A percentile compares a stretch with the other conserved stretches of the same genome.
Evolutionary conservation across 2,329 filamentous ascomycete species (phyloP).

Genomic region (Penicillium sp.): DNA sequence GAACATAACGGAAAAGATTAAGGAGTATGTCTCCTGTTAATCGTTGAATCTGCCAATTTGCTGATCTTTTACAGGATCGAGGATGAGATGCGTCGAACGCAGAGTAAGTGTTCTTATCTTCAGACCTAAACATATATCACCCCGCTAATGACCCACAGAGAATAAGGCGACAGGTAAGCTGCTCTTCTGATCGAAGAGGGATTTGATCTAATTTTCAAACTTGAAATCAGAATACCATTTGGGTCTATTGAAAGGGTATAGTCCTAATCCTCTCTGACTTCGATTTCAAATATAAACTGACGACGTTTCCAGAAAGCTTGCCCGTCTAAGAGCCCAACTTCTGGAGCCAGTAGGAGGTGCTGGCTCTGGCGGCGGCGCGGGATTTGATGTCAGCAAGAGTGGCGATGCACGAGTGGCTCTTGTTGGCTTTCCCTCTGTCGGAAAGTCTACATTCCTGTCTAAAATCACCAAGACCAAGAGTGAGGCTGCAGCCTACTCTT

Average conservation of each 20-base stretch:
- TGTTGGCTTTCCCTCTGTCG: conserved; percentile 97
- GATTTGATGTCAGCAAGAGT: conserved; percentile 90
- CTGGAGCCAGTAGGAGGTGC: conserved; percentile 82
- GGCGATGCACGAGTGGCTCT: conserved; percentile 95
- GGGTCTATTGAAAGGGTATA: conserved; percentile 89
- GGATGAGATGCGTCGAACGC: conserved; percentile 98
- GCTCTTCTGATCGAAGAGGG: background rate
- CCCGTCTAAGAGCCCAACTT: conserved; percentile 87
- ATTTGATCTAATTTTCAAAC: conserved; percentile 15
- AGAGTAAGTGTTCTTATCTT: conserved; percentile 64
- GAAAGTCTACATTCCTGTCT: conserved; percentile 97
- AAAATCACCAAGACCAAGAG: conserved; percentile 98
- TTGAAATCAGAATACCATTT: conserved; percentile 80
- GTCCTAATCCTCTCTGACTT: background rate
- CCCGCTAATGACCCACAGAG: conserved; percentile 56
- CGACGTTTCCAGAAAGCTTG: conserved; percentile 72
- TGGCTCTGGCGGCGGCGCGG: conserved; percentile 72
- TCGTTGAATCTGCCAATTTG: conserved; percentile 6
- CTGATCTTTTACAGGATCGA: conserved; percentile 69
- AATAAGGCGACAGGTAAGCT: conserved; percentile 95
- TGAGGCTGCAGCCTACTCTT: conserved; percentile 92
- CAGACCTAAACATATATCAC: conserved; percentile 17
- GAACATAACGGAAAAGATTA: conserved; percentile 99
- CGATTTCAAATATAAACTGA: conserved; percentile 19
- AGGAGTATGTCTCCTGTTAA: conserved; percentile 65